These are phyloP conservation scores for Mycena galericulata DNA, from an alignment of 768 basidiomycete genomes.

Conservation along the genomic window DNA sequence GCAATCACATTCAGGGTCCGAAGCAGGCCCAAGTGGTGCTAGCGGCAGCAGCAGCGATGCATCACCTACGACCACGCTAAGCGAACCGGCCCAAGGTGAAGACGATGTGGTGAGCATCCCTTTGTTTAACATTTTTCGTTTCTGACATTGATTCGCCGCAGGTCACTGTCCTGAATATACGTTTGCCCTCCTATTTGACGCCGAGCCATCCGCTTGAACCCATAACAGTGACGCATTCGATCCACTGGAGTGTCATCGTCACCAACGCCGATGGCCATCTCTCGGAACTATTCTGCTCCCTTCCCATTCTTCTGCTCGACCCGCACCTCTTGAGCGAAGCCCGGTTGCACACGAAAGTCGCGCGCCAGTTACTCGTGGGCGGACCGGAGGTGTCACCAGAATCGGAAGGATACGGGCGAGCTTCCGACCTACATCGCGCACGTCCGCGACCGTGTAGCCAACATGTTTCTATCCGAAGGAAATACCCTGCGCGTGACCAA, in stretches of 20 bases:
- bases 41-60: slow-evolving; percentile 3
- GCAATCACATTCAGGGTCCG: background rate
- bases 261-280: slow-evolving; percentile 91
- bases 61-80: background rate
- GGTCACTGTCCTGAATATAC: slow-evolving; percentile 69
- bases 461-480: slow-evolving; percentile 75
- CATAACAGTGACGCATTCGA: slow-evolving; percentile 79
- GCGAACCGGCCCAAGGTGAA: slow-evolving; percentile 29
- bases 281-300: slow-evolving; percentile 92
- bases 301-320: slow-evolving; percentile 89
- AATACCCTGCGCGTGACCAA: slow-evolving; percentile 74
- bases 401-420: slow-evolving; percentile 72
- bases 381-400: slow-evolving; percentile 42
- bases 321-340: slow-evolving; percentile 80
- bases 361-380: slow-evolving; percentile 77
- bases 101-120: slow-evolving; percentile 27
- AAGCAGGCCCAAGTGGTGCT: slow-evolving; percentile 17
- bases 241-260: slow-evolving; percentile 84
- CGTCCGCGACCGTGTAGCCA: slow-evolving; percentile 89
- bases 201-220: slow-evolving; percentile 85
- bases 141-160: background rate
- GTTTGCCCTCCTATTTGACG: slow-evolving; percentile 69
- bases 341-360: slow-evolving; percentile 72
- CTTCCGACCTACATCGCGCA: slow-evolving; percentile 92
- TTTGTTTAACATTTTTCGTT: background rate